phyloP scores from a whole-genome alignment of 768 basidiomycete genomes.

The Roridomyces roridus region DNA sequence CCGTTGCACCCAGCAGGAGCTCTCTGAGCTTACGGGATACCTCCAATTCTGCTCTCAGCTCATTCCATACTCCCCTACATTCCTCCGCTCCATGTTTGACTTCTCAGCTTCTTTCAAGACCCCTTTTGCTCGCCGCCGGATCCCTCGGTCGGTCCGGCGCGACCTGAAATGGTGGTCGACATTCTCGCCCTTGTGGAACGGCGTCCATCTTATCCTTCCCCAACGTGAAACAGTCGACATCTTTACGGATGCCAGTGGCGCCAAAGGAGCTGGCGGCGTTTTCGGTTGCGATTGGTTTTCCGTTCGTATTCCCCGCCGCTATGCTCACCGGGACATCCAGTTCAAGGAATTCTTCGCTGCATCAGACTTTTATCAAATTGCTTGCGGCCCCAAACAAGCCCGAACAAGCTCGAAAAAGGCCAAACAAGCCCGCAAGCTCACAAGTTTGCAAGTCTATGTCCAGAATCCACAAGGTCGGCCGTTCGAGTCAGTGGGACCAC shows the following conservation, averaged over 20 bases:
- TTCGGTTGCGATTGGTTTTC: conserved; percentile 27
- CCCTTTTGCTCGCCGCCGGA: conserved; percentile 18
- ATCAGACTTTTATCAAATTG: too few relatives aligned
- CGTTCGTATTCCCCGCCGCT: conserved; percentile 24
- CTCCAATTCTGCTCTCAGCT: conserved; percentile 17
- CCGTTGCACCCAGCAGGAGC: conserved; percentile 3
- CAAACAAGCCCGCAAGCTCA: too few relatives aligned
- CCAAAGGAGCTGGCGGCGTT: conserved; percentile 26
- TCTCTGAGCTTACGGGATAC: conserved; percentile 10
- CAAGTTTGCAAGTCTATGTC: too few relatives aligned
- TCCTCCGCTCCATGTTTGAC: conserved; percentile 1
- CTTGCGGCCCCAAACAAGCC: too few relatives aligned
- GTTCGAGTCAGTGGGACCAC: too few relatives aligned
- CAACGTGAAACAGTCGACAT: conserved; percentile 14
- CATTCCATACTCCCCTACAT: conserved; percentile 15
- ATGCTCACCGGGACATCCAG: conserved; percentile 25
- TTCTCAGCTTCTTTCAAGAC: conserved; percentile 12
- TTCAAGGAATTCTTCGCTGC: too few relatives aligned
- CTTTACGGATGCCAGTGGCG: conserved; percentile 33
- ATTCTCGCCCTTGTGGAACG: conserved; percentile 10
- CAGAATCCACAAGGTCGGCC: too few relatives aligned
- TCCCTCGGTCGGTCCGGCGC: conserved; percentile 16
- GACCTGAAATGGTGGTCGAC: conserved; percentile 30
- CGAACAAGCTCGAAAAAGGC: too few relatives aligned
- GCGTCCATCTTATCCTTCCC: conserved; percentile 13